Conservation (phyloP, 768 basidiomycete species). For the Suillus alpinus region DNA sequence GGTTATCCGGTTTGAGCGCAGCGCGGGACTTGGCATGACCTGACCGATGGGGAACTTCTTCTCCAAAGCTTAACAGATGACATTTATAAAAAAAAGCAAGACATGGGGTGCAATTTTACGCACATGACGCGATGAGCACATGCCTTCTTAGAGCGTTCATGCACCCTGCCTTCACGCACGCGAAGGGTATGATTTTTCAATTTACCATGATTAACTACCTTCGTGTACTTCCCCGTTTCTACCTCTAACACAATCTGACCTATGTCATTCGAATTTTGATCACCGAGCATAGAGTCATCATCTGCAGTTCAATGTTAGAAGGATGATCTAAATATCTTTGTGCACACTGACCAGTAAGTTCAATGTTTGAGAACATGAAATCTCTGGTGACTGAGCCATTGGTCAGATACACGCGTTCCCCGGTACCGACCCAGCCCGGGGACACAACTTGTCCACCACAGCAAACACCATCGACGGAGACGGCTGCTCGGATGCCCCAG, state of each 20-base stretch:
- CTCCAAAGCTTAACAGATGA: conserved; percentile 12
- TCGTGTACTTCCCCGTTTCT: not conserved
- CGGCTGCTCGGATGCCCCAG: not conserved
- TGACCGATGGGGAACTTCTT: not conserved
- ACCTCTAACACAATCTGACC: conserved; percentile 17
- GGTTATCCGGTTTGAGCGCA: not conserved
- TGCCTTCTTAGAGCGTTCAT: conserved; percentile 22
- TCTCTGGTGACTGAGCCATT: not conserved
- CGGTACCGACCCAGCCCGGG: not conserved
- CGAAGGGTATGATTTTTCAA: no score
- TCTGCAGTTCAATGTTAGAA: conserved; percentile 12
- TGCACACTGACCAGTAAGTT: conserved; percentile 15
- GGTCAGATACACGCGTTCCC: not conserved
- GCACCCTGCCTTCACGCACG: conserved; percentile 8
- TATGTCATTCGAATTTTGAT: conserved; percentile 6
- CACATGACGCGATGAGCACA: conserved; percentile 18
- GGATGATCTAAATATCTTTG: no score
- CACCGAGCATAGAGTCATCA: conserved; percentile 16
- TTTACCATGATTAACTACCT: fast-evolving
- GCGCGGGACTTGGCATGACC: not conserved
- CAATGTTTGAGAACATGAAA: conserved; percentile 17
- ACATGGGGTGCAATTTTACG: not conserved
- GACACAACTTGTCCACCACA: fast-evolving
- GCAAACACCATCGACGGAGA: conserved; percentile 11
- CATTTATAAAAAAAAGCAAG: not conserved